Base-by-base conservation (phyloP, 768 basidiomycete species). In the Vishniacozyma victoriae region DNA sequence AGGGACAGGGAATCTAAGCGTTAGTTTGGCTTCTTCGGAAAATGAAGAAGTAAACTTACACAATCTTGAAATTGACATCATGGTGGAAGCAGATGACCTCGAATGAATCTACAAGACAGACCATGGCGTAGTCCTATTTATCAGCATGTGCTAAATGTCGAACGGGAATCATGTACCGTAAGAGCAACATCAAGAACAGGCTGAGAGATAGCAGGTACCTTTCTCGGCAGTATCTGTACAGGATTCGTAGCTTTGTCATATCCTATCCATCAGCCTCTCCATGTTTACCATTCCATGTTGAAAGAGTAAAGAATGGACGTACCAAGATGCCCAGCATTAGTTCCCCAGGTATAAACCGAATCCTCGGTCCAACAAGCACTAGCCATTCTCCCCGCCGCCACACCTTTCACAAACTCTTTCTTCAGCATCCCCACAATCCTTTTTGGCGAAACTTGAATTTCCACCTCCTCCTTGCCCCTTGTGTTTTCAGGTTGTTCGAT, bases 271-370 rank as follows among this genome's bases (percentile, higher is more conserved):
- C 29, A 33, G 29, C 29, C n/a, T n/a, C n/a, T 9, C 29, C 29
- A 33, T 33, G 29, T 33, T 33, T n/a, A 14, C 18, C 18, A 41
- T 19, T 11, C 5, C 46, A 45, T 40, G 3, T 29, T n/a, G n/a
- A n/a, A n/a, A n/a, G n/a, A n/a, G n/a, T n/a, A n/a, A 37, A 19
- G 45, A 50, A 14, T 5, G 16, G 3, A 46, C 59, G 41, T 33
- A 82, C 91, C 92, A 3, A 97, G 77, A 68, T 99, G 95, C 0
- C 95, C 95, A 35, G 78, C 79, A 70, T 96, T 95, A 20, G 84
- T 87, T 0, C 95, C 95, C 91, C 91, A 97, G 1, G 74, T 74
- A 64, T 64, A 76, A 3, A 76, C 64, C 3, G 69, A 49, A 22
- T 75, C 73, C 16, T 54, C 62, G 0, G 89, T 91, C 87, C 88